Conservation (phyloP, 1,284 basidiomycete species). For the Exobasidium rhododendri region DNA sequence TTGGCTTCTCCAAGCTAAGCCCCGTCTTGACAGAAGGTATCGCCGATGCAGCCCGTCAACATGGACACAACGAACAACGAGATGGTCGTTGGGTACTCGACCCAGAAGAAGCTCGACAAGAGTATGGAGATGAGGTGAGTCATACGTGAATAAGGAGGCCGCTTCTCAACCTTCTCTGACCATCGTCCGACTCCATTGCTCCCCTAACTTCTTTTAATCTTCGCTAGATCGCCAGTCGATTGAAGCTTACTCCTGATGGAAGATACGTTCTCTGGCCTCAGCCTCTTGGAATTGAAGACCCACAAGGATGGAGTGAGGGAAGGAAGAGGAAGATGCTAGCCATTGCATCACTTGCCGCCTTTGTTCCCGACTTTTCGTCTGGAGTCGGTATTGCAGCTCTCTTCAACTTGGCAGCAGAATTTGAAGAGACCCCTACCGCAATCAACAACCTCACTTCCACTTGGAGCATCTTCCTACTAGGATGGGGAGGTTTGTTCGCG, state of each 20-base stretch:
- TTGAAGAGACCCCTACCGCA: slow-evolving; percentile 62
- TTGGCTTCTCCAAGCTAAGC: no score
- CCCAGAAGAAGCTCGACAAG: slow-evolving; percentile 15
- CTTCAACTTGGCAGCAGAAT: slow-evolving; percentile 64
- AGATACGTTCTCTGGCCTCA: slow-evolving; percentile 10
- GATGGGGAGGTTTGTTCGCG: slow-evolving; percentile 65
- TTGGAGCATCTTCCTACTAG: slow-evolving; percentile 65
- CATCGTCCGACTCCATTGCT: no score
- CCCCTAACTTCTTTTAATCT: no score
- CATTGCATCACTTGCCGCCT: slow-evolving; percentile 58
- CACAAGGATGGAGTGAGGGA: slow-evolving; percentile 3
- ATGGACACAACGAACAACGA: slow-evolving; percentile 4
- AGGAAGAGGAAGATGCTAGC: slow-evolving; percentile 4
- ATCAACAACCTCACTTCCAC: slow-evolving; percentile 63
- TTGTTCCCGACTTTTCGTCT: slow-evolving; percentile 69
- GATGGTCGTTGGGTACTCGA: slow-evolving; percentile 20
- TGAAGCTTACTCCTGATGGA: not conserved
- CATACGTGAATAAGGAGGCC: no score
- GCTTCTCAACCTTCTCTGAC: no score
- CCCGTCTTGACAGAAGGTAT: not conserved
- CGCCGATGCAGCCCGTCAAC: not conserved
- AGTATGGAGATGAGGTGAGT: slow-evolving; percentile 8
- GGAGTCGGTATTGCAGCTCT: slow-evolving; percentile 66
- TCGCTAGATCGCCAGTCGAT: not conserved
- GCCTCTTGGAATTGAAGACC: slow-evolving; percentile 7